These are phyloP conservation scores for Dendrostoma leiphaemia DNA, from an alignment of 2,329 filamentous ascomycete species.

Conservation along the genomic window DNA sequence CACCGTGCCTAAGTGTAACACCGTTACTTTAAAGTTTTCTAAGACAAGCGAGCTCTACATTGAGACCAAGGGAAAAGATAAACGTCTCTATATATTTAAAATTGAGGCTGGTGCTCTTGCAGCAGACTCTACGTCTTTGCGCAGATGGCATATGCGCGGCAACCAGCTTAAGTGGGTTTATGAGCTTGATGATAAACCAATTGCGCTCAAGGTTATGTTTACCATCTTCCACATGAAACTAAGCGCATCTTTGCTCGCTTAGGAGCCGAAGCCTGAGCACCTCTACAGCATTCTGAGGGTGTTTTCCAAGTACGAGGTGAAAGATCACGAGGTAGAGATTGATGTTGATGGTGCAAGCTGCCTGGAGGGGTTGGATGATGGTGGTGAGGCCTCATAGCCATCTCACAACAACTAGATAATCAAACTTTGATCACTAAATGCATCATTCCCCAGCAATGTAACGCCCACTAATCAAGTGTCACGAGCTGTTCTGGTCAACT, in stretches of 20 bases:
- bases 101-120: conserved; percentile 11
- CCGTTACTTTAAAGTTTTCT: conserved; percentile 8
- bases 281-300: conserved; percentile 7
- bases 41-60: conserved; percentile 15
- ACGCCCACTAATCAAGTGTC: no score
- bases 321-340: conserved; percentile 7
- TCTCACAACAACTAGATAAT: no score
- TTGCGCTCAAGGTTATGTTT: conserved; percentile 16
- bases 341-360: not conserved
- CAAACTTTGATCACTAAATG: no score
- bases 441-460: no score
- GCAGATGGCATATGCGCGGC: conserved; percentile 16
- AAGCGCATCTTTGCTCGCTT: conserved; percentile 1
- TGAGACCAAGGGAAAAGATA: conserved; percentile 5
- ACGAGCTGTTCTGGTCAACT: no score
- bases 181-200: conserved; percentile 13
- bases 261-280: conserved; percentile 11
- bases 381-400: no score
- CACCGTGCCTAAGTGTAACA: conserved; percentile 6
- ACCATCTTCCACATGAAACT: conserved; percentile 14
- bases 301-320: conserved; percentile 13
- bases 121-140: conserved; percentile 12
- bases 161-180: conserved; percentile 15
- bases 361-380: no score
- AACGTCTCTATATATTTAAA: conserved; percentile 9